phyloP scores from a whole-genome alignment of 768 basidiomycete species.

The Serpula lacrymans region DNA sequence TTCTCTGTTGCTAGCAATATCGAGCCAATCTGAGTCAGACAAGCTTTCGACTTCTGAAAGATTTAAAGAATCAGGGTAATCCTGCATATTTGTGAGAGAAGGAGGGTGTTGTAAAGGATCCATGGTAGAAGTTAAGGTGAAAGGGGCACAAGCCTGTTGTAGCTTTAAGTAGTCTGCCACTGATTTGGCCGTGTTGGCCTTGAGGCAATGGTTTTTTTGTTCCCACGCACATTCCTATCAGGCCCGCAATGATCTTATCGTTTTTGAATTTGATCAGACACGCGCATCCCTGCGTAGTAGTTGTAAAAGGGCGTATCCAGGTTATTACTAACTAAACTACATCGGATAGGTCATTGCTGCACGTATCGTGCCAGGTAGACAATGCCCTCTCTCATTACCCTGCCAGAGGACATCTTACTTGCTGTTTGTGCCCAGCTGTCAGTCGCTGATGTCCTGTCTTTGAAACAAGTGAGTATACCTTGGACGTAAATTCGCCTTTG shows the following conservation, averaged over 20 bases:
- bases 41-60: constrained; percentile 63
- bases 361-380: constrained; percentile 7
- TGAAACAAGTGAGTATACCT: constrained; percentile 44
- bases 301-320: constrained; percentile 24
- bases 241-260: too few species aligned
- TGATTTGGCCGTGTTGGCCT: constrained; percentile 8
- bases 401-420: constrained; percentile 46
- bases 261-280: too few species aligned
- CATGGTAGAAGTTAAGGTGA: constrained; percentile 15
- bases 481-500: constrained; percentile 1
- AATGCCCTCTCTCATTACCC: constrained; percentile 24
- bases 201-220: too few species aligned
- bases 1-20: constrained; percentile 65
- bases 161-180: constrained; percentile 20
- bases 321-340: not conserved
- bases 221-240: too few species aligned
- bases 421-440: constrained; percentile 30
- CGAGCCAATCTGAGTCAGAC: constrained; percentile 85
- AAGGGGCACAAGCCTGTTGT: constrained; percentile 28
- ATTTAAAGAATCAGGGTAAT: constrained; percentile 36
- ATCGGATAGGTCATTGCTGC: constrained; percentile 4
- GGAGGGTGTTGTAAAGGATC: constrained; percentile 17
- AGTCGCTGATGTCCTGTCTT: constrained; percentile 40
- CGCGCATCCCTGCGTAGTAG: constrained; percentile 4
- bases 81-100: constrained; percentile 20